These are phyloP conservation scores for Amesomyces nigricolor DNA, from an alignment of 2,329 filamentous ascomycete genomes.

Conservation along the genomic window DNA sequence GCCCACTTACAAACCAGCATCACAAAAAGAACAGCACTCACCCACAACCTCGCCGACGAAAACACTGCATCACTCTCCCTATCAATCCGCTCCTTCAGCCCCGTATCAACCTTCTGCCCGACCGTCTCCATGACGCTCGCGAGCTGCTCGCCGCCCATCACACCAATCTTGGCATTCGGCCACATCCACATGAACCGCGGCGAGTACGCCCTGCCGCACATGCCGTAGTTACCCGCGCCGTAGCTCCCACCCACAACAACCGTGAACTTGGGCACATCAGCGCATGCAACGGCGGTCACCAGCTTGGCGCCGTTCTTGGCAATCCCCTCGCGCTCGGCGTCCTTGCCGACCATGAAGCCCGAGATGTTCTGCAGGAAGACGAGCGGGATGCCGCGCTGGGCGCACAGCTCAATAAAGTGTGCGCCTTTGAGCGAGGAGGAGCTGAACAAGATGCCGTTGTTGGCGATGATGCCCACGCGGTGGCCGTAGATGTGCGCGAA, in stretches of 20 bases:
- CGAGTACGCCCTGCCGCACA: conserved; percentile 93
- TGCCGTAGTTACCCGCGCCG: conserved; percentile 95
- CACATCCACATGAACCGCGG: conserved; percentile 92
- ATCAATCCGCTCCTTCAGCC: conserved; percentile 79
- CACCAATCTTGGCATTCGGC: conserved; percentile 92
- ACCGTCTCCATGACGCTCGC: conserved; percentile 92
- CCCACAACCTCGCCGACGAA: conserved; percentile 86
- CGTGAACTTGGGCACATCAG: conserved; percentile 93
- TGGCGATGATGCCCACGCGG: conserved; percentile 86
- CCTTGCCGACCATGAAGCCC: conserved; percentile 95
- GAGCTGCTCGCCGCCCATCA: conserved; percentile 94
- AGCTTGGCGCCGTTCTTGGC: conserved; percentile 98
- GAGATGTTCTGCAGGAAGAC: conserved; percentile 95
- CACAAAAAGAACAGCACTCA: conserved; percentile 33
- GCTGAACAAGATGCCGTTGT: conserved; percentile 92
- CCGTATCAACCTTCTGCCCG: conserved; percentile 73
- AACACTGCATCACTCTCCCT: conserved; percentile 83
- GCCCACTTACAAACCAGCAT: not conserved
- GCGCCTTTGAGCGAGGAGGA: conserved; percentile 86
- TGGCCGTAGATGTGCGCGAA: conserved; percentile 89
- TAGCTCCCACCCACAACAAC: conserved; percentile 92
- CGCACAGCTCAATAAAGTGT: conserved; percentile 93
- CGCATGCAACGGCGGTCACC: conserved; percentile 89
- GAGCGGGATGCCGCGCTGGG: conserved; percentile 81
- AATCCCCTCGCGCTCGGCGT: conserved; percentile 90